Evolutionary conservation across 371 early-diverging fungal species (phyloP).

Genomic region (Apophysomyces trapeziformis): DNA sequence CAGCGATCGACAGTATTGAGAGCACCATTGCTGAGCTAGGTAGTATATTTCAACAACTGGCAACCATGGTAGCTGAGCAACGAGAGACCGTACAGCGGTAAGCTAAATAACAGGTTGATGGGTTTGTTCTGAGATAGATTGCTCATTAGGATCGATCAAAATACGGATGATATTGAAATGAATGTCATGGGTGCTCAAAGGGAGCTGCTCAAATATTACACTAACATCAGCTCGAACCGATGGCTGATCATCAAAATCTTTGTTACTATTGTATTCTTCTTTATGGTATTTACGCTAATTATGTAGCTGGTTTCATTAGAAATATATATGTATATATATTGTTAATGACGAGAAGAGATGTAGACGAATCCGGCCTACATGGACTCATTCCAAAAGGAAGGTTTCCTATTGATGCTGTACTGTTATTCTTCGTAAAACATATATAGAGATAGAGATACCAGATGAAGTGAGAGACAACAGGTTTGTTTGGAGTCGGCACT

Average conservation of each 20-base stretch:
- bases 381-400: no score
- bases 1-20: slow-evolving; percentile 95
- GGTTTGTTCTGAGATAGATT: slow-evolving; percentile 13
- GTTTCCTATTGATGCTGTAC: no score
- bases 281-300: slow-evolving; percentile 49
- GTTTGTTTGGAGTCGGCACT: no score
- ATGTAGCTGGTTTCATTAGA: slow-evolving; percentile 27
- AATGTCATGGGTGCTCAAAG: slow-evolving; percentile 92
- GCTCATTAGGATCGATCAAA: slow-evolving; percentile 85
- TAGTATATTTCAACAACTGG: slow-evolving; percentile 92
- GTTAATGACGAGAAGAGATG: no score
- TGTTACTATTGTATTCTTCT: slow-evolving; percentile 75
- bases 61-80: slow-evolving; percentile 93
- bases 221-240: slow-evolving; percentile 89
- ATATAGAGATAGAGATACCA: no score
- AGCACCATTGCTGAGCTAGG: slow-evolving; percentile 98
- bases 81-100: slow-evolving; percentile 92
- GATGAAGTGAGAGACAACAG: no score
- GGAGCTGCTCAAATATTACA: slow-evolving; percentile 89
- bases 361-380: no score
- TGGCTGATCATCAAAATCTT: slow-evolving; percentile 97
- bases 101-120: slow-evolving; percentile 3
- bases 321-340: neutral
- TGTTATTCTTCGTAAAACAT: no score
- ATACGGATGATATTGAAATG: slow-evolving; percentile 90